Conservation (phyloP, 1,284 basidiomycete genomes). For the Takashimella tepidaria region DNA sequence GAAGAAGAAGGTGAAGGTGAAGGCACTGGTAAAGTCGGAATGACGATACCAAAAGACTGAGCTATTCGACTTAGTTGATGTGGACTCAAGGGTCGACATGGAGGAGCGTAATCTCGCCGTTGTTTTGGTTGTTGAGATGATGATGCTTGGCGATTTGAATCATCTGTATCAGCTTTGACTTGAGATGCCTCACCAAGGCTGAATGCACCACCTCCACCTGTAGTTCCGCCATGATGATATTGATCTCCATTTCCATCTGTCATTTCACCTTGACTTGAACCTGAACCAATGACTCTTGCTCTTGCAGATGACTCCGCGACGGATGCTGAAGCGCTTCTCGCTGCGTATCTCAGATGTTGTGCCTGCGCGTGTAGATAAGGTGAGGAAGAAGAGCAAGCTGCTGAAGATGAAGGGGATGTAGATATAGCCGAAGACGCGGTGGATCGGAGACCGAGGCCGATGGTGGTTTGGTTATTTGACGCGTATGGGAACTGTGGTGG, state of each 20-base stretch:
- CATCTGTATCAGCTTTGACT: no score
- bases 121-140: background rate
- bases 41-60: conserved; percentile 42
- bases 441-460: background rate
- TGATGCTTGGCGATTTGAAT: no score
- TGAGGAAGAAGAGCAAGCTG: background rate
- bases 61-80: conserved; percentile 41
- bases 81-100: conserved; percentile 33
- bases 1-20: conserved; percentile 9
- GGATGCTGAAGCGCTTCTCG: background rate
- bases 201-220: no score
- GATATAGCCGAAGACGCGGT: conserved; percentile 3
- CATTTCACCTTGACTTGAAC: background rate
- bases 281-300: background rate
- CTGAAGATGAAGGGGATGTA: background rate
- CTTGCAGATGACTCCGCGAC: background rate
- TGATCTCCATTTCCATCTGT: background rate
- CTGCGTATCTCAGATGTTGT: background rate
- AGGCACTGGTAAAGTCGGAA: conserved; percentile 23
- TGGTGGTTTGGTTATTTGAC: background rate
- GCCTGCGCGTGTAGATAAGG: background rate
- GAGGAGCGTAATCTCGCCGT: conserved; percentile 27
- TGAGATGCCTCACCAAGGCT: no score
- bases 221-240: no score
- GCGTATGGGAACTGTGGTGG: no score